Percentiles rank a stretch among this genome's conserved stretches.
Evolutionary conservation across 768 basidiomycete species (phyloP).

Genomic region (Plicaturopsis crispa): DNA sequence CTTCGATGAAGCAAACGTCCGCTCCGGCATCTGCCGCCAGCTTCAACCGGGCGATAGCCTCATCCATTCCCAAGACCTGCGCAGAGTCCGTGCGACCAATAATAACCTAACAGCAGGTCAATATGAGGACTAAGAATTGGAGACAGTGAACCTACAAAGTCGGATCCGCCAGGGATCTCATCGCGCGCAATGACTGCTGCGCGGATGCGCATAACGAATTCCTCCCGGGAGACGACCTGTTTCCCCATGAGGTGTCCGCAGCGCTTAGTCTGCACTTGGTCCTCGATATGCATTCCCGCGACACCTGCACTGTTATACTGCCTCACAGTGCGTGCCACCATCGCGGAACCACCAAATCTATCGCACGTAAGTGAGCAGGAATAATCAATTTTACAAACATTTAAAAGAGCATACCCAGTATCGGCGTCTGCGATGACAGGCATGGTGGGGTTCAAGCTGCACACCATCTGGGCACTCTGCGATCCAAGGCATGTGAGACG

Average conservation of each 20-base stretch:
- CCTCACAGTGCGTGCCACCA: conserved; percentile 69
- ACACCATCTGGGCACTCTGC: conserved; percentile 64
- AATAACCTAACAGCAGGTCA: conserved; percentile 37
- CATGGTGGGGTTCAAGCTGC: conserved; percentile 50
- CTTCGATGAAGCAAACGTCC: conserved; percentile 79
- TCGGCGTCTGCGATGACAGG: conserved; percentile 80
- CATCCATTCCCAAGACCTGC: conserved; percentile 75
- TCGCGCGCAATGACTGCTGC: conserved; percentile 75
- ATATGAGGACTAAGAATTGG: neutral
- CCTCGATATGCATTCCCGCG: conserved; percentile 73
- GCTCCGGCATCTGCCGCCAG: conserved; percentile 69
- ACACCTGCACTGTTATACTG: conserved; percentile 65
- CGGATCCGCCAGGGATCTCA: conserved; percentile 64
- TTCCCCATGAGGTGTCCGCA: conserved; percentile 78
- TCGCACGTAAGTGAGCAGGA: neutral
- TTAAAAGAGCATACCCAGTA: conserved; percentile 44
- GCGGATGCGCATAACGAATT: conserved; percentile 65
- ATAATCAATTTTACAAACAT: neutral
- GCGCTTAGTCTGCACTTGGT: conserved; percentile 75
- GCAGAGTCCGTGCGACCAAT: conserved; percentile 75
- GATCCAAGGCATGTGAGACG: neutral
- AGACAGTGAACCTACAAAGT: conserved; percentile 44
- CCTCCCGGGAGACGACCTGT: conserved; percentile 74
- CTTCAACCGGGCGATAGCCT: conserved; percentile 57
- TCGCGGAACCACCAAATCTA: conserved; percentile 65